A percentile compares a stretch with the other conserved stretches of the same genome.
Conservation (phyloP, 1,139 yeast genomes). For the Debaryomyces coudertii region DNA sequence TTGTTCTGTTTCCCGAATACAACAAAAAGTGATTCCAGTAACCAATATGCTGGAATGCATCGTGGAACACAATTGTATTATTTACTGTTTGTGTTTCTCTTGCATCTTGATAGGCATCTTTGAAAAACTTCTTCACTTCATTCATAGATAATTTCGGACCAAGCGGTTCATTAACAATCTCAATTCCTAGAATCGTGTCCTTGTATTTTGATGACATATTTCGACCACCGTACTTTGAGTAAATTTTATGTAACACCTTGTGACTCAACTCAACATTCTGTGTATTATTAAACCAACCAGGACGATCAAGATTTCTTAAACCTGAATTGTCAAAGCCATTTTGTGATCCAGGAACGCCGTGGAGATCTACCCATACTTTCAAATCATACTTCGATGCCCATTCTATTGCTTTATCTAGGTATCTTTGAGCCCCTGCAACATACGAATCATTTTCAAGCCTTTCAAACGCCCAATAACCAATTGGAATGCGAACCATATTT, state of each 20-base stretch:
- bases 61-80: constrained; percentile 58
- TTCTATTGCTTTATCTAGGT: constrained; percentile 54
- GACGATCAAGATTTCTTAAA: constrained; percentile 44
- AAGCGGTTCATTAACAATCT: constrained; percentile 69
- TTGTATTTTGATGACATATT: constrained; percentile 33
- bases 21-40: constrained; percentile 54
- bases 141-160: constrained; percentile 43
- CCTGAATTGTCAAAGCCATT: constrained; percentile 77
- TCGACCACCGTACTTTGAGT: constrained; percentile 45
- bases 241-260: constrained; percentile 47
- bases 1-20: constrained; percentile 18
- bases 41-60: constrained; percentile 56
- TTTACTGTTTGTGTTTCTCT: constrained; percentile 37
- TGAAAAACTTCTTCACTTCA: constrained; percentile 44
- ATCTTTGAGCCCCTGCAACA: constrained; percentile 56
- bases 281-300: constrained; percentile 54
- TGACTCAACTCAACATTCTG: constrained; percentile 47
- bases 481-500: constrained; percentile 64
- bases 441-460: constrained; percentile 55
- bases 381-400: constrained; percentile 57
- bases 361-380: constrained; percentile 65
- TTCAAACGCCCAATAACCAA: constrained; percentile 71
- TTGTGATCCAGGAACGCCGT: constrained; percentile 70
- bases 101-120: constrained; percentile 42
- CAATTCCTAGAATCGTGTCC: constrained; percentile 61